These are phyloP conservation scores for Hibiscus trionum DNA, from an alignment of 345 rosid species.

Conservation along the genomic window DNA sequence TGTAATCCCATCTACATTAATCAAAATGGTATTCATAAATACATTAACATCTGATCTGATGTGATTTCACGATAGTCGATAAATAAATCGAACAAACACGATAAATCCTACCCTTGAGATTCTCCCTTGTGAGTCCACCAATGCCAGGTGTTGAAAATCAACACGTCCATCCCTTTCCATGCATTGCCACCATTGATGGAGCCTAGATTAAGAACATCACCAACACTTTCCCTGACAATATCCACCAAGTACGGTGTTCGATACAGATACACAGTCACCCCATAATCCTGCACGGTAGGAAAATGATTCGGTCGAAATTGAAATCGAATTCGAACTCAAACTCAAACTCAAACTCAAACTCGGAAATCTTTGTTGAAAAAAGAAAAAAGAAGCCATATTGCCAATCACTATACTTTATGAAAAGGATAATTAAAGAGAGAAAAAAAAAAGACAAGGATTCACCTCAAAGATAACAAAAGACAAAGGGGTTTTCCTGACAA, in stretches of 20 bases:
- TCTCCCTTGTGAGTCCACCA: conserved; percentile 88
- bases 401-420: too few species aligned
- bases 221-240: conserved; percentile 45
- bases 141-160: conserved; percentile 89
- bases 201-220: conserved; percentile 54
- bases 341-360: too few species aligned
- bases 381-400: too few species aligned
- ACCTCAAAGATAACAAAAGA: conserved; percentile 66
- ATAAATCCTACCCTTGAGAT: conserved; percentile 46
- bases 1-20: conserved; percentile 67
- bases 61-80: too few species aligned
- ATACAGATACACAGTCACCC: conserved; percentile 49
- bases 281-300: conserved; percentile 37
- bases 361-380: too few species aligned
- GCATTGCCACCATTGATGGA: conserved; percentile 55
- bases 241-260: conserved; percentile 84
- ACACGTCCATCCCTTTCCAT: conserved; percentile 80
- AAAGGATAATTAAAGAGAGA: too few species aligned
- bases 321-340: too few species aligned
- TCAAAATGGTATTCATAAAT: neutral
- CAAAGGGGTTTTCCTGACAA: conserved; percentile 38
- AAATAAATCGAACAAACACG: neutral
- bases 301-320: too few species aligned
- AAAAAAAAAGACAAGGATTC: neutral
- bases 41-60: neutral